Evolutionary conservation across 2,329 filamentous ascomycete genomes (phyloP), one percentile per base, ranked within the genome.

Genomic region (Herpotrichia juniperi): DNA sequence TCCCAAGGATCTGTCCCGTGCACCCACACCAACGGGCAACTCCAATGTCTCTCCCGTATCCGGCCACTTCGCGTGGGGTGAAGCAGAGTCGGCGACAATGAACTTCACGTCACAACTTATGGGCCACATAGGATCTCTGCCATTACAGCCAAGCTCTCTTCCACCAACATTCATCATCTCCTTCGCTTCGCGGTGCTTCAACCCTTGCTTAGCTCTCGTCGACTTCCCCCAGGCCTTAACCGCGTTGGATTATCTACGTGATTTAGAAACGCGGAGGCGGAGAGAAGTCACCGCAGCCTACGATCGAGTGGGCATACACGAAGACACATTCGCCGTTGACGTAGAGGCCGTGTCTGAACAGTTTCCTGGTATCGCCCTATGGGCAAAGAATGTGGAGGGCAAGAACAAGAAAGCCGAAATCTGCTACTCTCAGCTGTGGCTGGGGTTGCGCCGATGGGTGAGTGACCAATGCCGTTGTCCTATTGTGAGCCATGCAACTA

Each of bases 191-290:
- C 79, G 81, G 42, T 83, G 80, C 66, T 88, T 88, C 68, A 78
- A 83, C 19, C 64, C 78, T 1, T 77, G 83, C 39, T 67, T 88
- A 9, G 76, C 79, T 28, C 71, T 79, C 34, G 85, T 88, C 52
- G 85, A 88, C 71, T 88, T 88, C 57, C 81, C 83, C 17, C 85
- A 88, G 65, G 83, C 85, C 16, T 72, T 88, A 56, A 86, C 85
- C 2, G 85, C 83, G 7, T 75, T 88, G 47, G 86, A 88, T 70
- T 88, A 88, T 65, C 77, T 88, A 46, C 84, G 83, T 56, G 84
- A 87, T 54, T 74, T 88, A 8, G 85, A 88, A 64, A 79, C 74
- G 40, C 78, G 85, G 54, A 79, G 85, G 59, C 78, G 81, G 53
- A 81, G 82, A 49, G 86, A 88, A 61, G 76, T 86, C 35, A 74